A percentile compares a stretch with the other conserved stretches of the same genome.
Conservation (phyloP, 2,329 filamentous ascomycete species). For the Rhinocladiella similis region DNA sequence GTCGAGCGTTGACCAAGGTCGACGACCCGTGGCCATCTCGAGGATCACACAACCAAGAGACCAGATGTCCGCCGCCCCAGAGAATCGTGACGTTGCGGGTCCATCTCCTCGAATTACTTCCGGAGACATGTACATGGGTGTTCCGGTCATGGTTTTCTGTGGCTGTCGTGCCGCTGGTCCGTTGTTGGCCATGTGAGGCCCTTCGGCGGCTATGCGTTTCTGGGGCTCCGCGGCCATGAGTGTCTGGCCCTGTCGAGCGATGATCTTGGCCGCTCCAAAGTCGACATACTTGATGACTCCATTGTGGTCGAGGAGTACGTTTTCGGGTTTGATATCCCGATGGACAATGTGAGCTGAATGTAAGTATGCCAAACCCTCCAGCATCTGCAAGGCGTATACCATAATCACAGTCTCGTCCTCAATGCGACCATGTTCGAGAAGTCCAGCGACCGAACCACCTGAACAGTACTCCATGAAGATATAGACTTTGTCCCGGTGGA, state of each 20-base stretch:
- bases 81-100: slow-evolving; percentile 34
- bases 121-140: slow-evolving; percentile 99
- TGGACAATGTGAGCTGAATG: slow-evolving; percentile 91
- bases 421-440: slow-evolving; percentile 93
- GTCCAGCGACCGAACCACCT: slow-evolving; percentile 82
- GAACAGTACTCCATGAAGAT: slow-evolving; percentile 99
- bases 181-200: slow-evolving; percentile 15
- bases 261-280: slow-evolving; percentile 95
- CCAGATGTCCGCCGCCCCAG: slow-evolving; percentile 89
- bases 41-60: slow-evolving; percentile 94
- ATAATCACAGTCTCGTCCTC: slow-evolving; percentile 97
- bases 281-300: slow-evolving; percentile 99
- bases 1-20: slow-evolving; percentile 93
- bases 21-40: slow-evolving; percentile 93
- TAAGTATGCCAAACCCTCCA: slow-evolving; percentile 90
- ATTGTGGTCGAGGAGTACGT: slow-evolving; percentile 94
- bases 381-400: slow-evolving; percentile 90
- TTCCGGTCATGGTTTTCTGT: slow-evolving; percentile 94
- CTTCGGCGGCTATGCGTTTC: slow-evolving; percentile 19
- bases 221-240: slow-evolving; percentile 66
- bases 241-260: slow-evolving; percentile 89
- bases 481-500: slow-evolving; percentile 98
- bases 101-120: slow-evolving; percentile 94
- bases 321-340: slow-evolving; percentile 97
- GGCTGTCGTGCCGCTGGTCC: slow-evolving; percentile 40